phyloP scores from a whole-genome alignment of 1,284 basidiomycete species.

The Apiotrichum sp. region DNA sequence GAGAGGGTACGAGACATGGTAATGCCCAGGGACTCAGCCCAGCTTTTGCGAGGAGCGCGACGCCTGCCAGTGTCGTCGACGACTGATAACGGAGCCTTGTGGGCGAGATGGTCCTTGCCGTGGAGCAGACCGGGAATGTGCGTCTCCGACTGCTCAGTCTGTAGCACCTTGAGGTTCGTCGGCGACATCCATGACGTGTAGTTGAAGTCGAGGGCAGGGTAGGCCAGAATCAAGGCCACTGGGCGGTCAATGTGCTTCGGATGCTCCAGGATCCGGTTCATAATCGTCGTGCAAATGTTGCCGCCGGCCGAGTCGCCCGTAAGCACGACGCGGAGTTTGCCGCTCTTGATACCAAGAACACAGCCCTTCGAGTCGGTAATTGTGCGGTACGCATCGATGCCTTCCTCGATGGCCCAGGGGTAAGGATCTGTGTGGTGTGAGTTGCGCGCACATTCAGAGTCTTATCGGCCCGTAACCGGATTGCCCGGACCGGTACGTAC shows the following conservation, averaged over 20 bases:
- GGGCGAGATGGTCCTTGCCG: slow-evolving; percentile 81
- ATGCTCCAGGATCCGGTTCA: slow-evolving; percentile 74
- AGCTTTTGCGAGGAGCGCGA: slow-evolving; percentile 43
- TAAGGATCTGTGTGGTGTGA: slow-evolving; percentile 64
- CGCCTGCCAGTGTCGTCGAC: slow-evolving; percentile 57
- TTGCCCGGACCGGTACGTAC: slow-evolving; percentile 51
- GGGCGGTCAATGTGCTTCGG: slow-evolving; percentile 56
- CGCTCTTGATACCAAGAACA: slow-evolving; percentile 68
- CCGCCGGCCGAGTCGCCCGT: slow-evolving; percentile 90
- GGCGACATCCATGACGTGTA: slow-evolving; percentile 97
- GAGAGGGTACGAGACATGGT: slow-evolving; percentile 5
- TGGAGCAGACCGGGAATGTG: slow-evolving; percentile 58
- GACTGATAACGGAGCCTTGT: slow-evolving; percentile 79
- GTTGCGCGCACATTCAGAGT: not conserved
- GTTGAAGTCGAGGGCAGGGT: slow-evolving; percentile 79
- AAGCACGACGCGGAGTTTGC: slow-evolving; percentile 65
- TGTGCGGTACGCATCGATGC: slow-evolving; percentile 79
- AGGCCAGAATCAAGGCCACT: slow-evolving; percentile 71
- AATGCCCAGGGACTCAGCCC: slow-evolving; percentile 46
- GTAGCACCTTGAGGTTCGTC: slow-evolving; percentile 71
- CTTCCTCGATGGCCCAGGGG: slow-evolving; percentile 90
- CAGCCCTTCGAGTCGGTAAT: slow-evolving; percentile 73
- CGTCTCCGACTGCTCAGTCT: slow-evolving; percentile 67
- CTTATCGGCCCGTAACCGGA: not conserved
- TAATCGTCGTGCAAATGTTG: slow-evolving; percentile 71